Evolutionary conservation across 2,329 filamentous ascomycete species (phyloP).

Genomic region (Tolypocladium cylindrosporum): DNA sequence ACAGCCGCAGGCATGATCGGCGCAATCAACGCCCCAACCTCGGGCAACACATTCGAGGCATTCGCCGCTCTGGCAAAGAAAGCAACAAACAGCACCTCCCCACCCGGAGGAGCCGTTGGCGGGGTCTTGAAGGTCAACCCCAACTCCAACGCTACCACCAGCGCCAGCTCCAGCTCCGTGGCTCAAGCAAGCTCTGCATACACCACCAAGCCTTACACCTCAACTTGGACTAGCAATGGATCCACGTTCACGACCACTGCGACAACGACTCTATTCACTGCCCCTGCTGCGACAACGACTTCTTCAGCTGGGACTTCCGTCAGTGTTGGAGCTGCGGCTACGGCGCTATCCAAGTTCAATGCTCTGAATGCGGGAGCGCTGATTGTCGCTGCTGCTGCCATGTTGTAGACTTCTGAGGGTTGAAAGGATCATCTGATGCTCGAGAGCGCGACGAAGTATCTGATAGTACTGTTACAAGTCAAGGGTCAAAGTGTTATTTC

Average conservation of each 20-base stretch:
- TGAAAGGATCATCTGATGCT: not conserved
- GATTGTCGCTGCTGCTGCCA: not conserved
- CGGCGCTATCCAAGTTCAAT: not conserved
- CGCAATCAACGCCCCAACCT: conserved; percentile 14
- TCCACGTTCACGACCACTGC: not conserved
- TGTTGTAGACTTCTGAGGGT: not conserved
- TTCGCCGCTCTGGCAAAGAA: not conserved
- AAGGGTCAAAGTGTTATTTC: no score
- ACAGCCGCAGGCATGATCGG: not conserved
- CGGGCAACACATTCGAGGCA: conserved; percentile 21
- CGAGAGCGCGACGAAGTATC: not conserved
- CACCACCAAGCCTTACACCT: not conserved
- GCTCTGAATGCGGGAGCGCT: not conserved
- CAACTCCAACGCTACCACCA: not conserved
- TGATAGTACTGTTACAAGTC: no score
- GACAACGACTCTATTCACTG: not conserved
- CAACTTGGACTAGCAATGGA: not conserved
- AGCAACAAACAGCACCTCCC: not conserved
- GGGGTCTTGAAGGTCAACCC: not conserved
- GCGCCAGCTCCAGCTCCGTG: not conserved
- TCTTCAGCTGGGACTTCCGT: not conserved
- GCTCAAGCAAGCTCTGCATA: not conserved
- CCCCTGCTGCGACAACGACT: not conserved
- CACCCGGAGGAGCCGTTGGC: not conserved
- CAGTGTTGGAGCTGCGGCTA: not conserved